A percentile compares a stretch with the other conserved stretches of the same genome.
Conservation (phyloP, 164 flowering plant species). For the Brasenia schreberi region DNA sequence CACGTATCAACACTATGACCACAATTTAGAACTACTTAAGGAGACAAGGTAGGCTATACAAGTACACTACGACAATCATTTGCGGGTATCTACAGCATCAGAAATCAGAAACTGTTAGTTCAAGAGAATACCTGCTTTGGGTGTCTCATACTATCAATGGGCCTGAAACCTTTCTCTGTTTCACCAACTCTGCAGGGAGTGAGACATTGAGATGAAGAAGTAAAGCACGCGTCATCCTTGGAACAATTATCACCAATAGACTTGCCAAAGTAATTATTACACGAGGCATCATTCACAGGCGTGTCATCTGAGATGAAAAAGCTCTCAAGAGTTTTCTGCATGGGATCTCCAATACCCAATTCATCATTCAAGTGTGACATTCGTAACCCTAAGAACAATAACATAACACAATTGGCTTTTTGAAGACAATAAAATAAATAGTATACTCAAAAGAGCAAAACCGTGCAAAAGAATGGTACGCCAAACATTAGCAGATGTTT, state of each 20-base stretch:
- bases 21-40: no score
- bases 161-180: background rate
- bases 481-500: background rate
- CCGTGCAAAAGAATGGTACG: background rate
- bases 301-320: constrained; percentile 34
- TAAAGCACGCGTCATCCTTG: constrained; percentile 13
- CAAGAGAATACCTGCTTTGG: background rate
- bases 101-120: background rate
- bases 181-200: background rate
- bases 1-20: no score
- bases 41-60: no score
- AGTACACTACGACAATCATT: no score
- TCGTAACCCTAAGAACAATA: constrained; percentile 54
- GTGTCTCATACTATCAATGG: background rate
- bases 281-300: constrained; percentile 14
- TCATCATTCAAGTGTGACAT: constrained; percentile 76
- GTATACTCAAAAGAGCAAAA: background rate
- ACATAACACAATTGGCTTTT: background rate
- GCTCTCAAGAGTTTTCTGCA: constrained; percentile 51
- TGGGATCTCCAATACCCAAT: constrained; percentile 33
- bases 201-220: constrained; percentile 5
- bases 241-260: constrained; percentile 7
- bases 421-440: background rate
- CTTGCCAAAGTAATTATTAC: constrained; percentile 11
- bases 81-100: no score